phyloP scores from a whole-genome alignment of 495 filamentous ascomycete genomes.

The Hyaloscypha finlandica region DNA sequence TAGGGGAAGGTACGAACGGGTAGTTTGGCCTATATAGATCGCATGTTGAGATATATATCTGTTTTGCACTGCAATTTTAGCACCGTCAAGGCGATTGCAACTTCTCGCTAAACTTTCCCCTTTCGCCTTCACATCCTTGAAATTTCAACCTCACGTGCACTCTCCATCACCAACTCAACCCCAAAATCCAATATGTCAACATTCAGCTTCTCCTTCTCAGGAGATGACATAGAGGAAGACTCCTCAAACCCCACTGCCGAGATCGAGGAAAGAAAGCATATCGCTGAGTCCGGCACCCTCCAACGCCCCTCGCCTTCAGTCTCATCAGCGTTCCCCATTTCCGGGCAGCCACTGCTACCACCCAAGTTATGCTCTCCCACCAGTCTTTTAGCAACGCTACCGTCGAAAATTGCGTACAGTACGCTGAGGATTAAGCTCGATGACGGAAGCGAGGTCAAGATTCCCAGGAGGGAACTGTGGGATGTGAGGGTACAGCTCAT shows the following conservation, averaged over 20 bases:
- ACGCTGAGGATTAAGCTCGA: constrained; percentile 56
- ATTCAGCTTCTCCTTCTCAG: constrained; percentile 82
- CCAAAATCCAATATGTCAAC: constrained; percentile 23
- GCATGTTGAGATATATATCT: too few species aligned
- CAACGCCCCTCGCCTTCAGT: constrained; percentile 28
- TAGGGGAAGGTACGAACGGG: too few species aligned
- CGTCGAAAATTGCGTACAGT: constrained; percentile 77
- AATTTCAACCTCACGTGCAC: constrained; percentile 2
- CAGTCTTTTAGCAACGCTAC: constrained; percentile 66
- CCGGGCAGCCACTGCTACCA: constrained; percentile 49
- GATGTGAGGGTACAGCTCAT: constrained; percentile 93
- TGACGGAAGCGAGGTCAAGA: constrained; percentile 47
- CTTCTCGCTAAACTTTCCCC: not conserved
- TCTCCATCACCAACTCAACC: constrained; percentile 3
- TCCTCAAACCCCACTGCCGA: constrained; percentile 38
- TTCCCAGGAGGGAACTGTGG: constrained; percentile 88
- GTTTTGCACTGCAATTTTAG: too few species aligned
- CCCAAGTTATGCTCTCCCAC: constrained; percentile 44
- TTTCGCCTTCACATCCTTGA: not conserved
- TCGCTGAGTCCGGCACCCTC: constrained; percentile 27
- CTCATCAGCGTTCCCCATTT: constrained; percentile 50
- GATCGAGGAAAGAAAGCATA: constrained; percentile 18
- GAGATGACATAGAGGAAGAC: constrained; percentile 79
- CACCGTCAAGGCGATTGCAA: too few species aligned
- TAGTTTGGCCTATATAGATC: too few species aligned